Base-by-base conservation (phyloP, 2,329 filamentous ascomycete species). In the Aspergillus ruber region DNA sequence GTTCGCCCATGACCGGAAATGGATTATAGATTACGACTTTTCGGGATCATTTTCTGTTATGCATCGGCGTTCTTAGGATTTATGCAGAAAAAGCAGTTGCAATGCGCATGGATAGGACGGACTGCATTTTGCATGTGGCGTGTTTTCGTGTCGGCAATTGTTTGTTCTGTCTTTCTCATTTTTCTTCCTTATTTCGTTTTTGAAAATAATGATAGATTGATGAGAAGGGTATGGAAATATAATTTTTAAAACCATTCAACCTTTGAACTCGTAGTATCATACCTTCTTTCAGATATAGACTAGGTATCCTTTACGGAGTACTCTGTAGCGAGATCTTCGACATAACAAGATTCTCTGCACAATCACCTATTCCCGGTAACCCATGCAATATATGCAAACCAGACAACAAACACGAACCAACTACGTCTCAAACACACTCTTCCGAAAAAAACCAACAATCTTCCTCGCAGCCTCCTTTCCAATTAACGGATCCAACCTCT, bases 361-460 rank as follows among this genome's bases (percentile, higher is more conserved):
- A n/a, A 35, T 35, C 2, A 15, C 6, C 2, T 35, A 35, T 35
- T 35, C 17, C 33, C 33, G 8, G 8, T 17, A 35, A 57, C 46
- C 4, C 25, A 29, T 29, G 25, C 12, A 4, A 9, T 29, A 29
- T 29, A 29, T 12, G 10, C 9, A 29, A 29, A 29, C 10, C 10
- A 29, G 33, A 36, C 33, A 27, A 17, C 12, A 36, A 36, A 17
- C 7, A 17, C 25, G 4, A 29, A 29, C 4, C 25, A 40, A 52
- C 45, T 51, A 59, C 18, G 44, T 49, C 35, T 80, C 77, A 65
- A 77, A 79, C 12, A 84, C 76, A 60, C 73, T 81, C 50, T 76
- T 72, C 54, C 85, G 85, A 59, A 98, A 97, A 64, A 98, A 97
- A 13, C 79, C 77, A 47, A 82, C 74, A 33, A 97, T 88, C 70